A percentile compares a stretch with the other conserved stretches of the same genome.
These are phyloP conservation scores for Syzygium malaccense DNA, from an alignment of 441 rosid genomes.

Conservation along the genomic window DNA sequence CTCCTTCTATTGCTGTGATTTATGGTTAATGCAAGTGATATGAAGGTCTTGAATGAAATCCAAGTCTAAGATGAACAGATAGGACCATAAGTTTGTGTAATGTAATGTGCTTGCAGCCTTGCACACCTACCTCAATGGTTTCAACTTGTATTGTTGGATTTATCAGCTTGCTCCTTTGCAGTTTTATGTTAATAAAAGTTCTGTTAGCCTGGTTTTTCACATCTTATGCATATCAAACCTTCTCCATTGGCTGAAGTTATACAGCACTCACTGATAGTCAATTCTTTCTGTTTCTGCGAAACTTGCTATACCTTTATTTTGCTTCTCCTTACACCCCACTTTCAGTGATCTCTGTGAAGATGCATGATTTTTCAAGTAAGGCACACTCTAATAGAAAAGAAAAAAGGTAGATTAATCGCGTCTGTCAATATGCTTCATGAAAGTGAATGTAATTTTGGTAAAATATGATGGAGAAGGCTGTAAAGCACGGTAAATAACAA, in stretches of 20 bases:
- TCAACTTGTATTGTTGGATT: background rate
- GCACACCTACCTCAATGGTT: background rate
- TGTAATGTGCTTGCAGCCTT: background rate
- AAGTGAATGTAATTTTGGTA: background rate
- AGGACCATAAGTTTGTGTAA: rapidly evolving
- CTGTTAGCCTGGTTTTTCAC: background rate
- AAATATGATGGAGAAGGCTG: background rate
- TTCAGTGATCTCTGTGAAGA: background rate
- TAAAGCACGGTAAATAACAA: background rate
- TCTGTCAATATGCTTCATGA: background rate
- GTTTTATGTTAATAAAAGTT: background rate
- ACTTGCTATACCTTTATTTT: background rate
- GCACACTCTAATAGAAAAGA: background rate
- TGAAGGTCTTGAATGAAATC: background rate
- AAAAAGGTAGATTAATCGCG: background rate
- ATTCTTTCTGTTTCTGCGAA: background rate
- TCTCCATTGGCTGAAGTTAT: background rate
- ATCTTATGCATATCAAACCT: background rate
- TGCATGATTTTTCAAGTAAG: background rate
- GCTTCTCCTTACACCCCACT: background rate
- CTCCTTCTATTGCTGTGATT: background rate
- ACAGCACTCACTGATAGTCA: background rate
- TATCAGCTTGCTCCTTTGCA: background rate
- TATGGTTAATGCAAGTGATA: background rate
- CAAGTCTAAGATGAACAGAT: background rate